Percentiles rank a stretch among this genome's conserved stretches.
phyloP scores from a whole-genome alignment of 2,329 filamentous ascomycete genomes.

The Aphanocladium album region DNA sequence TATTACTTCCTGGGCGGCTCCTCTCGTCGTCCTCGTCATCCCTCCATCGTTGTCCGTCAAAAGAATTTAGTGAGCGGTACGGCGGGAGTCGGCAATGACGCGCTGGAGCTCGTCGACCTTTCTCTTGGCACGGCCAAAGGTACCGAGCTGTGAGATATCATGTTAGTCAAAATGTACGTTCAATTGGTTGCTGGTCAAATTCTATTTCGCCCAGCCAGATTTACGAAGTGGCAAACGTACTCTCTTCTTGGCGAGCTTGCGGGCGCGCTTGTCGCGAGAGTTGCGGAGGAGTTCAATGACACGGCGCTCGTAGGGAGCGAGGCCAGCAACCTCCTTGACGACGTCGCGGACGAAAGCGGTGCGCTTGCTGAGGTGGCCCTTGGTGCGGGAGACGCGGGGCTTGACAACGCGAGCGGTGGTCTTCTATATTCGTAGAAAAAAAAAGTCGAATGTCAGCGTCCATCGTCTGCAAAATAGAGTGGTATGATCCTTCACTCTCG shows the following conservation, averaged over 20 bases:
- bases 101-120: conserved; percentile 99
- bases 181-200: background rate
- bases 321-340: conserved; percentile 95
- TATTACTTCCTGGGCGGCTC: background rate
- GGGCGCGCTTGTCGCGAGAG: conserved; percentile 98
- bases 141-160: conserved; percentile 69
- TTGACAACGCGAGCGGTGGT: conserved; percentile 74
- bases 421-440: conserved; percentile 56
- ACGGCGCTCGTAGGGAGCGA: conserved; percentile 94
- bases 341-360: conserved; percentile 96
- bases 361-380: conserved; percentile 94
- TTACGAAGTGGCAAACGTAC: conserved; percentile 47
- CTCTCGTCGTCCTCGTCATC: conserved; percentile 1
- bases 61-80: conserved; percentile 50
- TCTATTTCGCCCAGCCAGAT: background rate
- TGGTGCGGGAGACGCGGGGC: conserved; percentile 76
- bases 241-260: conserved; percentile 99
- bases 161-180: conserved; percentile 20
- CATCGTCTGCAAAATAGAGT: conserved; percentile 48
- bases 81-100: conserved; percentile 93
- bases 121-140: conserved; percentile 96
- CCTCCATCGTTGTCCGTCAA: background rate
- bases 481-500: conserved; percentile 20
- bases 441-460: conserved; percentile 51
- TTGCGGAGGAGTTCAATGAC: conserved; percentile 99